Base-by-base conservation (phyloP, 305 asterid genomes). In the Solanum aculeatissimum region DNA sequence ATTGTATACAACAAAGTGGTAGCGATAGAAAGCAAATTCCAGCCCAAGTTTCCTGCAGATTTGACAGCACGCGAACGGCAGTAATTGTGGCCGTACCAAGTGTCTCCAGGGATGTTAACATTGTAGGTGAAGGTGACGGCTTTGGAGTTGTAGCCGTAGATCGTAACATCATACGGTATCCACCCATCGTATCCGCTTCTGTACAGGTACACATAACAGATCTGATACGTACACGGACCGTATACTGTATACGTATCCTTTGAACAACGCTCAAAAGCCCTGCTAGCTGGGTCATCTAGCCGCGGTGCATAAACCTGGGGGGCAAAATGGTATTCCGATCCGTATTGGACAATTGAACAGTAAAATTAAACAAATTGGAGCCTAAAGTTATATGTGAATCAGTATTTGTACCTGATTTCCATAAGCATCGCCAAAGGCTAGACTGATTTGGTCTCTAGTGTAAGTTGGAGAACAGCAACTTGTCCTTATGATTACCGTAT, bases 121-220 rank as follows among this genome's bases (percentile, higher is more conserved):
- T 95, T 91, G 92, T 93, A 96, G 87, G 86, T 87, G 92, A 91
- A 96, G 18, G 93, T 85, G 47, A 88, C 91, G 2, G 95, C 91
- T 63, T 83, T 83, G 11, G 91, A 58, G 70, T 93, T 90, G 65
- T 92, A 89, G 23, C 93, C 98, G 1, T 82, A 82, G 51, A 95
- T 89, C 1, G 97, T 91, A 15, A 95, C 95, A 83, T 93, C 98
- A 32, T 86, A 89, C 1, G 98, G 99, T 43, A 92, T 88, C 99
- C 99, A 96, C 12, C 99, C 99, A 80, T 95, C 99, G 4, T 90
- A 86, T 2, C 99, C 99, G 19, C 95, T 93, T 85, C 98, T 89
- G 88, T 96, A 96, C 38, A 96, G 92, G 87, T 96, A 96, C 86
- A 93, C 23, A 84, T 96, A 96, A 80, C 99, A 96, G 82, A 96